Evolutionary conservation across 306 rosid genomes (phyloP), one percentile per base, ranked within the genome.

Genomic region (Citrullus mucosospermus): DNA sequence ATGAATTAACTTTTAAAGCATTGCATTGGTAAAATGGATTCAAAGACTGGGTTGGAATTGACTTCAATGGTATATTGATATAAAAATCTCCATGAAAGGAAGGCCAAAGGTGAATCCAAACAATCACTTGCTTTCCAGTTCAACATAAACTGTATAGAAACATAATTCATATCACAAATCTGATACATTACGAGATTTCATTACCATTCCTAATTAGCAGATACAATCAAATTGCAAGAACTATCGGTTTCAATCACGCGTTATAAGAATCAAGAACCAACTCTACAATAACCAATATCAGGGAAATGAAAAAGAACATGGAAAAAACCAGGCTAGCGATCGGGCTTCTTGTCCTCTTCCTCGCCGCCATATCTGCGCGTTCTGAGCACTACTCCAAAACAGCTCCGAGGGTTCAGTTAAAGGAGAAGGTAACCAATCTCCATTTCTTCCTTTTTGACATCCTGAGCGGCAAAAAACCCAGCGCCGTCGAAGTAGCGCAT

Each of bases 391-490:
- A 68, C 83, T 82, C 86, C 30, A 16, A 66, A 36, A 81, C 30
- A 46, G 6, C 10, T 1, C 75, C 80, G 0, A 14, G 25, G 2
- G 65, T 79, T 15, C 79, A 66, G 1, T 58, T 32, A 10, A 79
- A 79, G 32, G 87, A 85, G 54, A 85, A 79, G 65, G 84, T 83
- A 13, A 87, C 90, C 8, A 62, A 58, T 44, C 85, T 87, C 43
- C 81, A 81, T 41, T 87, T 87, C 80, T 85, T 72, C 87, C 87
- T 87, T 46, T 87, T 85, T 1, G 87, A 87, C 80, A 83, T 81
- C 18, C 84, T 87, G 0, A 87, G 87, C 22, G 88, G 85, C 38
- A 17, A 63, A 5, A 81, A 73, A 22, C 88, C 88, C 1, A 46
- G 11, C 4, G 84, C 85, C 0, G 73, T 85, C 0, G 73, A 79